Conservation (phyloP, 1,139 yeast genomes). For the Yarrowia galli region DNA sequence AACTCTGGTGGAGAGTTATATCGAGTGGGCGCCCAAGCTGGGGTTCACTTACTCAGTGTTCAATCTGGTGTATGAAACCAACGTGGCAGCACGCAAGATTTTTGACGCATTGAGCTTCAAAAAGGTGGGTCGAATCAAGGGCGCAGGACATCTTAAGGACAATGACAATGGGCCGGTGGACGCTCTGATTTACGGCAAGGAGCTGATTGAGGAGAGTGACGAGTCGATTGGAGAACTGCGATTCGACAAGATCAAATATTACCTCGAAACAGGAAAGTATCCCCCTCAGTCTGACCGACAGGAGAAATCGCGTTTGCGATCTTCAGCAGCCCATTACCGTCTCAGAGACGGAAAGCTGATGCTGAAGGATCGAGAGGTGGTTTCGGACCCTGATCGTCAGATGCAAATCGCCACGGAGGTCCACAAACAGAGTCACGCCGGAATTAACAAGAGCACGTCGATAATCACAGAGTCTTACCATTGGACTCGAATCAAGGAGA, state of each 20-base stretch:
- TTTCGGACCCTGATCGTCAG: constrained; percentile 77
- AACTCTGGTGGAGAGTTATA: constrained; percentile 78
- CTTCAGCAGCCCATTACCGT: constrained; percentile 80
- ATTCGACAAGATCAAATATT: constrained; percentile 79
- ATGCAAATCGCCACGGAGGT: constrained; percentile 73
- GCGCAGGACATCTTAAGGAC: constrained; percentile 88
- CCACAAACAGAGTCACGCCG: constrained; percentile 77
- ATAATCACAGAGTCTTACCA: constrained; percentile 80
- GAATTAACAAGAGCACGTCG: constrained; percentile 89
- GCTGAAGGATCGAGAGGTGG: constrained; percentile 82
- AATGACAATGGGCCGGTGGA: constrained; percentile 78
- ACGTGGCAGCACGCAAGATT: constrained; percentile 78
- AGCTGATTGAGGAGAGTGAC: constrained; percentile 58
- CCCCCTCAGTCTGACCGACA: constrained; percentile 83
- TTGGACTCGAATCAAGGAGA: constrained; percentile 90
- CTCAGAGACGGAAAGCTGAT: constrained; percentile 73
- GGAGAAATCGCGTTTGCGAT: constrained; percentile 83
- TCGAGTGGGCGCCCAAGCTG: constrained; percentile 89
- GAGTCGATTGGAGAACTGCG: constrained; percentile 64
- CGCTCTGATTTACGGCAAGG: constrained; percentile 74
- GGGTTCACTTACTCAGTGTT: constrained; percentile 87
- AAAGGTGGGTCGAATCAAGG: constrained; percentile 76
- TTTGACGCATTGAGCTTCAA: constrained; percentile 82
- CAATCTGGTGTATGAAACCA: constrained; percentile 87
- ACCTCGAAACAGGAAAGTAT: constrained; percentile 83